phyloP scores from a whole-genome alignment of 257 asterid species.

The Solanum corneliomulleri region DNA sequence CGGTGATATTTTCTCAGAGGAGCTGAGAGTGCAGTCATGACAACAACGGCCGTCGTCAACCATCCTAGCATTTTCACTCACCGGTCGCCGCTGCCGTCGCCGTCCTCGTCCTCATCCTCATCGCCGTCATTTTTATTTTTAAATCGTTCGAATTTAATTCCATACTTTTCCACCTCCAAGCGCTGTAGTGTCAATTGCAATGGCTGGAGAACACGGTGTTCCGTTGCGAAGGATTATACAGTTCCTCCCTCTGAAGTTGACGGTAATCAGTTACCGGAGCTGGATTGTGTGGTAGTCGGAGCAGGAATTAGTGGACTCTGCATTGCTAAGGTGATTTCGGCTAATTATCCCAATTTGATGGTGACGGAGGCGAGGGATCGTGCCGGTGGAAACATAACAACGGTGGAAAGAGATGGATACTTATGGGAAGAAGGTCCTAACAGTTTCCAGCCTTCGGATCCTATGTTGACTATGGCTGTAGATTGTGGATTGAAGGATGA shows the following conservation, averaged over 20 bases:
- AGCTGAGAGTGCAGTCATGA: not conserved
- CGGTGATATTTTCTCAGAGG: not conserved
- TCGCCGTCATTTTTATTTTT: constrained; percentile 4
- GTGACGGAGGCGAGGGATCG: constrained; percentile 89
- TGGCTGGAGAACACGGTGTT: constrained; percentile 31
- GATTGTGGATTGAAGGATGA: constrained; percentile 87
- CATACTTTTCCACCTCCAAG: not conserved
- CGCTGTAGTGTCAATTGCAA: not conserved
- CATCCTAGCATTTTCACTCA: not conserved
- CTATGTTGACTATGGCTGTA: constrained; percentile 74
- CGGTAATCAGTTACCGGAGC: constrained; percentile 2
- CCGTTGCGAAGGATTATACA: constrained; percentile 20
- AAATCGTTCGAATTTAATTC: not conserved
- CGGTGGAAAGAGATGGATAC: constrained; percentile 74
- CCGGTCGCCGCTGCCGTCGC: not conserved
- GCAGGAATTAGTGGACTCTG: constrained; percentile 89
- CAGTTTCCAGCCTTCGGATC: constrained; percentile 95
- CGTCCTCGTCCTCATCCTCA: not conserved
- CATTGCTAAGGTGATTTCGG: constrained; percentile 67
- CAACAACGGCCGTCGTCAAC: not conserved
- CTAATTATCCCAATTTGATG: constrained; percentile 47
- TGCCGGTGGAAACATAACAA: constrained; percentile 89
- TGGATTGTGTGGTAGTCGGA: constrained; percentile 87
- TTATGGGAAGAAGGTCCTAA: constrained; percentile 99
- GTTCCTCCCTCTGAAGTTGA: constrained; percentile 20